phyloP scores from a whole-genome alignment of 176 grass and related monocot species.

The Carex kokanica region DNA sequence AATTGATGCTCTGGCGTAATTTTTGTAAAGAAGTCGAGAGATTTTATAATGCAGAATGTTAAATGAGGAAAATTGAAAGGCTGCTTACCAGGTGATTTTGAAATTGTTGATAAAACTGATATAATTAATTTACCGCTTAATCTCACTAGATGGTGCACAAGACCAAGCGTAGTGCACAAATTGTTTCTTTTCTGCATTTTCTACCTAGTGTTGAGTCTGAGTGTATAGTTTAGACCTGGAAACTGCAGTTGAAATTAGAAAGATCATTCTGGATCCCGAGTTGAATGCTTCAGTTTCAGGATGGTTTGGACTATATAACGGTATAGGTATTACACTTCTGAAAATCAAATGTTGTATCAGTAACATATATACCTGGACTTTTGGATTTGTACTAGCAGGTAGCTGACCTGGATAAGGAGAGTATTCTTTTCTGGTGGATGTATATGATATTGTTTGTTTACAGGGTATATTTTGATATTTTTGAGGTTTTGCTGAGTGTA shows the following conservation, averaged over 20 bases:
- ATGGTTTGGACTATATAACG: background rate
- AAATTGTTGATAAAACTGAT: background rate
- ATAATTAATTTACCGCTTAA: background rate
- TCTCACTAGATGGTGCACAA: background rate
- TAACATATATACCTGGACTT: background rate
- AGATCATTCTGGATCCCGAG: background rate
- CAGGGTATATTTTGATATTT: background rate
- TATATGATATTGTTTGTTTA: background rate
- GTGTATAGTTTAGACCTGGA: background rate
- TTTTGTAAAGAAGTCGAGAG: background rate
- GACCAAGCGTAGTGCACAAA: background rate
- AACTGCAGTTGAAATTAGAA: background rate
- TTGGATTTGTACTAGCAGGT: background rate
- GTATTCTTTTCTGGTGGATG: background rate
- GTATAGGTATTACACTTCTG: background rate
- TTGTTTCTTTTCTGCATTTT: background rate
- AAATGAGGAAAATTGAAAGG: background rate
- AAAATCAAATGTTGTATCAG: background rate
- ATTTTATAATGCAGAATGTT: background rate
- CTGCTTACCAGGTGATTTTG: background rate
- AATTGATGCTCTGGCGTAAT: background rate
- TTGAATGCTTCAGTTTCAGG: constrained; percentile 4
- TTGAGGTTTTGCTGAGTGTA: background rate
- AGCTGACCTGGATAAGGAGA: background rate
- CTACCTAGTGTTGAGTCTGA: background rate